phyloP scores from a whole-genome alignment of 495 filamentous ascomycete species.

The Lophium mytilinum region DNA sequence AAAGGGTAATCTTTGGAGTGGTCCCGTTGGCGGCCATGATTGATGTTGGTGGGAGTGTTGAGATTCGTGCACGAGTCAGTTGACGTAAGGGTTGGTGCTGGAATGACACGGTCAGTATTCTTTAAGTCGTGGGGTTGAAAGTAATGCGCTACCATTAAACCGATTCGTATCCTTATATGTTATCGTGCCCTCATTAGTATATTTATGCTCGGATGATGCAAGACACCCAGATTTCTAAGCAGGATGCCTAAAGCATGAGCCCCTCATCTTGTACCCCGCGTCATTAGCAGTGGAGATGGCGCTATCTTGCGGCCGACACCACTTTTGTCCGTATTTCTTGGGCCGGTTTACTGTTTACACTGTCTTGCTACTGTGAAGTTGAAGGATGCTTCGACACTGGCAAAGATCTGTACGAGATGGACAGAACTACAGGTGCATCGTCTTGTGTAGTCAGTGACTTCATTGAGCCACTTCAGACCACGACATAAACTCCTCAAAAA shows the following conservation, averaged over 20 bases:
- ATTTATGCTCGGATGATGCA: background rate
- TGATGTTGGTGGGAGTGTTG: background rate
- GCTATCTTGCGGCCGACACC: background rate
- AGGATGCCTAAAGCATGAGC: background rate
- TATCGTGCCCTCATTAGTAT: background rate
- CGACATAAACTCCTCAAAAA: no score
- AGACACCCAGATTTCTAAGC: background rate
- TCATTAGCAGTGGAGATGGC: background rate
- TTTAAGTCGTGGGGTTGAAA: no score
- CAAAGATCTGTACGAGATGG: no score
- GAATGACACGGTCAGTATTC: background rate
- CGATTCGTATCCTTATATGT: no score
- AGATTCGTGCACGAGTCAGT: background rate
- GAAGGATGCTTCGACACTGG: no score
- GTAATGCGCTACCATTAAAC: no score
- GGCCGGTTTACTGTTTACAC: background rate
- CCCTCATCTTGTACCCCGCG: background rate
- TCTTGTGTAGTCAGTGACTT: no score
- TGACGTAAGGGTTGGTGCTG: background rate
- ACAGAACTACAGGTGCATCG: no score
- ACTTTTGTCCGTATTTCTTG: constrained; percentile 1
- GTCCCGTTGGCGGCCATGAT: background rate
- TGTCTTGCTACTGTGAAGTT: no score
- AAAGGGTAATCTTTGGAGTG: constrained; percentile 47
- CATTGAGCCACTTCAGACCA: no score